Conservation (phyloP, 2,329 filamentous ascomycete genomes). For the Venturia oleaginea region DNA sequence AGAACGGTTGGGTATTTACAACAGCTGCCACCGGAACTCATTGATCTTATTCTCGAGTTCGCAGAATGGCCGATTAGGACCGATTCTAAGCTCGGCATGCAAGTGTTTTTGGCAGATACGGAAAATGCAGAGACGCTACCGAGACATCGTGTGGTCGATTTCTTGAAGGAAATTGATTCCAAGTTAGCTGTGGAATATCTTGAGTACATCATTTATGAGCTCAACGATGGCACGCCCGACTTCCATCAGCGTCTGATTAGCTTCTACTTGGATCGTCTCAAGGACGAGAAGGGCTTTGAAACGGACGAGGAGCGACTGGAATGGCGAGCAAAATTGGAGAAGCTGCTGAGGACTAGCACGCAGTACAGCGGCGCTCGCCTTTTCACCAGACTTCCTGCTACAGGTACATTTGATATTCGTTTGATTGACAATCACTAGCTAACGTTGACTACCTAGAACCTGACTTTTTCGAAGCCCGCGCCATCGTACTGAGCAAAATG, state of each 20-base stretch:
- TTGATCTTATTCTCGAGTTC: conserved; percentile 86
- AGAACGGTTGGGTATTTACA: conserved; percentile 87
- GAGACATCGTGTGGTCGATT: conserved; percentile 63
- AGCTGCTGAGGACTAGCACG: conserved; percentile 64
- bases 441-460: conserved; percentile 48
- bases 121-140: conserved; percentile 90
- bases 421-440: conserved; percentile 8
- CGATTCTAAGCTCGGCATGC: conserved; percentile 71
- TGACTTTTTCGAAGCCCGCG: conserved; percentile 78
- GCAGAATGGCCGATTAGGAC: conserved; percentile 75
- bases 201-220: conserved; percentile 81
- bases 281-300: conserved; percentile 23
- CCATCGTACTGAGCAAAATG: conserved; percentile 89
- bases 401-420: conserved; percentile 49
- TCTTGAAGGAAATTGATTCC: conserved; percentile 60
- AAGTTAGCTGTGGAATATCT: conserved; percentile 72
- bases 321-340: conserved; percentile 58
- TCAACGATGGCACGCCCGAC: conserved; percentile 74
- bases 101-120: conserved; percentile 85
- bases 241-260: conserved; percentile 80
- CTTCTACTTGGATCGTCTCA: conserved; percentile 53
- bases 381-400: conserved; percentile 66
- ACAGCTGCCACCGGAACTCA: conserved; percentile 73
- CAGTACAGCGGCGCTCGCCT: conserved; percentile 76
- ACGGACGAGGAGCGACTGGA: conserved; percentile 29